These are phyloP conservation scores for Cotoneaster glaucophyllus DNA, from an alignment of 306 rosid genomes.

Conservation along the genomic window DNA sequence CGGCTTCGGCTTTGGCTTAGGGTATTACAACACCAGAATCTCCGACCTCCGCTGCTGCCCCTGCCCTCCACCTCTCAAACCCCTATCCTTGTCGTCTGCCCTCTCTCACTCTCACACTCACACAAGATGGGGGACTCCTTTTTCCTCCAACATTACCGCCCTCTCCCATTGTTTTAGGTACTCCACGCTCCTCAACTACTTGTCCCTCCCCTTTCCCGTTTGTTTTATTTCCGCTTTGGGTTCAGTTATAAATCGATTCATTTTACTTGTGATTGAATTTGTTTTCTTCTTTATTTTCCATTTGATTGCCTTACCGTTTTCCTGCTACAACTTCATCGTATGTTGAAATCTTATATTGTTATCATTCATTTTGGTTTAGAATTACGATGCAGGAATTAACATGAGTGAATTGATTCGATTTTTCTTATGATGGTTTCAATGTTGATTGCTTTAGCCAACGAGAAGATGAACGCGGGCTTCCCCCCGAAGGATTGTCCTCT, in stretches of 20 bases:
- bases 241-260: neutral
- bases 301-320: neutral
- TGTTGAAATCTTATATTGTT: neutral
- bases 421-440: neutral
- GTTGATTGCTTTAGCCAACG: constrained; percentile 16
- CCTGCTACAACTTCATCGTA: neutral
- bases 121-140: neutral
- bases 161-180: constrained; percentile 56
- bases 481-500: constrained; percentile 39
- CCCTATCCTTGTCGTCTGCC: constrained; percentile 2
- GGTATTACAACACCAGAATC: constrained; percentile 24
- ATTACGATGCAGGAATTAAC: neutral
- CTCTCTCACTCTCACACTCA: neutral
- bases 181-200: neutral
- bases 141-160: constrained; percentile 30
- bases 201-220: neutral
- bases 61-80: neutral
- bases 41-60: constrained; percentile 30
- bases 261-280: neutral
- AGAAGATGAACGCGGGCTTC: constrained; percentile 50
- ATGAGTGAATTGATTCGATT: neutral
- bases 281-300: neutral
- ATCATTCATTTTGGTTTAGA: neutral
- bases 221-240: neutral
- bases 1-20: neutral